A percentile compares a stretch with the other conserved stretches of the same genome.
phyloP scores from a whole-genome alignment of 2,329 filamentous ascomycete species.

The Fusarium stilboides region DNA sequence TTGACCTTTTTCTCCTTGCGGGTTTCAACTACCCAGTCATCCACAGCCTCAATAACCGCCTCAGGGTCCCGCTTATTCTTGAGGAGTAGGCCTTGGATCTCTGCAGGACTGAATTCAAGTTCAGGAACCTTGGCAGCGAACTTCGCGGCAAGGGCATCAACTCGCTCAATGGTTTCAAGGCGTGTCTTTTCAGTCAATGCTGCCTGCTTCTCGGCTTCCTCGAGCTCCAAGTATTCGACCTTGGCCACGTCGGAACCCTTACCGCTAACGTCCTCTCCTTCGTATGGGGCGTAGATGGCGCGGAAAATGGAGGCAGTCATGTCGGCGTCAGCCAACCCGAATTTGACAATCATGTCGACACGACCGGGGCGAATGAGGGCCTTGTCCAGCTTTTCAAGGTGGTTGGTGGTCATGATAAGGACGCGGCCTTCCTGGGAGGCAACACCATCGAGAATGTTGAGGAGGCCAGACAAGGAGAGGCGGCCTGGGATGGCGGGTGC shows the following conservation, averaged over 20 bases:
- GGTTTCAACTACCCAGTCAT: constrained; percentile 66
- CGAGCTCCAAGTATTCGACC: constrained; percentile 31
- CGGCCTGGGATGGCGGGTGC: constrained; percentile 48
- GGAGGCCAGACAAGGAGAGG: constrained; percentile 81
- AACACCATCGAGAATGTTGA: constrained; percentile 86
- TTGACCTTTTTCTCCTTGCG: constrained; percentile 65
- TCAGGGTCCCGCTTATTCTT: constrained; percentile 68
- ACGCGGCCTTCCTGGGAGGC: constrained; percentile 75
- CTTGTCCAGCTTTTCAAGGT: constrained; percentile 72
- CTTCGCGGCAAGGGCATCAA: constrained; percentile 62
- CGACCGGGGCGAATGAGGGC: constrained; percentile 75
- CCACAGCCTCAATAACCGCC: constrained; percentile 62
- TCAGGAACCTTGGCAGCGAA: constrained; percentile 68
- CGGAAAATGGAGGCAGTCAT: constrained; percentile 71
- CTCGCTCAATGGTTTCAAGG: constrained; percentile 56
- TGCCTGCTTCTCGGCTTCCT: constrained; percentile 52
- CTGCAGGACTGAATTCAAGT: constrained; percentile 71
- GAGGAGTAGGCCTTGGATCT: constrained; percentile 72
- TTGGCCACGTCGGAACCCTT: constrained; percentile 24
- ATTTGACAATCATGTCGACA: constrained; percentile 72
- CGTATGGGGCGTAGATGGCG: constrained; percentile 70
- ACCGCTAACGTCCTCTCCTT: constrained; percentile 48
- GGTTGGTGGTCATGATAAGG: constrained; percentile 77
- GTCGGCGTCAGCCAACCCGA: constrained; percentile 66
- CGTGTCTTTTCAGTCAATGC: constrained; percentile 52